These are phyloP conservation scores for Botrytis elliptica DNA, from an alignment of 2,329 filamentous ascomycete genomes.

Conservation along the genomic window DNA sequence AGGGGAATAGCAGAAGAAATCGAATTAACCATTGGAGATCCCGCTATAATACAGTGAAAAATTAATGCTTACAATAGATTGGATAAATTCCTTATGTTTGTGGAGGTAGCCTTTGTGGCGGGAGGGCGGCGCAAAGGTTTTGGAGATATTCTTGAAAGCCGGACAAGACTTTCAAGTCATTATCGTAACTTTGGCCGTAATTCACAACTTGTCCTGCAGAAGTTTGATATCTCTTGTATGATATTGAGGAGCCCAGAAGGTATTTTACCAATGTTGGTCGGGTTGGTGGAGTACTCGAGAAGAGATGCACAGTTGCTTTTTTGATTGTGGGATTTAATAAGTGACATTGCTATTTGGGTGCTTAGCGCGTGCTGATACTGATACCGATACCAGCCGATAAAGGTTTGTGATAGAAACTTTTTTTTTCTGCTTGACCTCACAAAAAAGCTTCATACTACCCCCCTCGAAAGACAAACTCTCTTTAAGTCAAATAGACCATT, in stretches of 20 bases:
- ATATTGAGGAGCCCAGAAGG: background rate
- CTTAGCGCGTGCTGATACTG: slow-evolving; percentile 9
- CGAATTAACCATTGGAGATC: background rate
- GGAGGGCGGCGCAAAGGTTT: slow-evolving; percentile 32
- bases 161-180: slow-evolving; percentile 37
- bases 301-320: slow-evolving; percentile 9
- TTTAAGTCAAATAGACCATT: background rate
- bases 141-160: slow-evolving; percentile 31
- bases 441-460: background rate
- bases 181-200: slow-evolving; percentile 23
- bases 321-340: slow-evolving; percentile 14
- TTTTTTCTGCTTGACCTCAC: background rate
- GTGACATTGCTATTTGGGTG: background rate
- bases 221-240: slow-evolving; percentile 1
- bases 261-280: slow-evolving; percentile 4
- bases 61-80: background rate
- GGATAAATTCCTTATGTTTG: slow-evolving; percentile 23
- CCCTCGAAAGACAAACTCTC: background rate
- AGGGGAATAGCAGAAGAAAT: background rate
- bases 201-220: slow-evolving; percentile 24
- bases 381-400: slow-evolving; percentile 6
- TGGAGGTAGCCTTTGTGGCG: slow-evolving; percentile 31
- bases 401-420: slow-evolving; percentile 11
- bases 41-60: background rate
- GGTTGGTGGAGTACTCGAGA: slow-evolving; percentile 2